Evolutionary conservation across 257 asterid genomes (phyloP), one percentile per base, ranked within the genome.

Genomic region (Solanum appendiculatum): DNA sequence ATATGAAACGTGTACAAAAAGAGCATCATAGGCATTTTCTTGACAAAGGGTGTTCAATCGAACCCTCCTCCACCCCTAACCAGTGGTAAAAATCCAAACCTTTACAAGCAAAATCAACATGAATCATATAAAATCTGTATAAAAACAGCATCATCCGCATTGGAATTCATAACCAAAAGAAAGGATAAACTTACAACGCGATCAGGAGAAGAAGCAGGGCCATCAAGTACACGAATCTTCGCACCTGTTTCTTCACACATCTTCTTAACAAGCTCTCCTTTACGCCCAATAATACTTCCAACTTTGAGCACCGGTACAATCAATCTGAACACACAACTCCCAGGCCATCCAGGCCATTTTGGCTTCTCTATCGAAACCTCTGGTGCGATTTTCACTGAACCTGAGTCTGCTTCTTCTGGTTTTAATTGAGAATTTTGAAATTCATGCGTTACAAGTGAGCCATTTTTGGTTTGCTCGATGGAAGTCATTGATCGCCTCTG

Each of bases 331-430:
- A 95, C 99, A 16, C 93, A 87, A 90, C 89, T 87, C 42, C 99
- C 99, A 7, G 98, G 99, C 99, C 99, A 96, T 2, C 98, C 99
- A 2, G 98, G 98, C 98, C 99, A 96, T 85, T 91, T 96, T 16
- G 92, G 29, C 66, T 46, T 80, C 86, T 88, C 86, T 5, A 51
- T 88, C 42, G 86, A 84, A 21, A 72, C 83, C 42, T 34, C 85
- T 13, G 29, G 84, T 46, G 31, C 66, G 23, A 5, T 18, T 18
- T 80, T 80, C 33, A 46, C 27, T 29, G 18, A 44, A 44, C 21
- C 21, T 77, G 8, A 6, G 63, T 78, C 84, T 78, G 37, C 25
- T 42, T 74, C 70, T 70, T 81, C 83, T 33, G 81, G 63, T n/a
- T 87, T 64, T 9, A 42, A 42, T 29, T 25, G 37, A n/a, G 89